Base-by-base conservation (phyloP, 1,284 basidiomycete genomes). In the Marasmius fiardii region DNA sequence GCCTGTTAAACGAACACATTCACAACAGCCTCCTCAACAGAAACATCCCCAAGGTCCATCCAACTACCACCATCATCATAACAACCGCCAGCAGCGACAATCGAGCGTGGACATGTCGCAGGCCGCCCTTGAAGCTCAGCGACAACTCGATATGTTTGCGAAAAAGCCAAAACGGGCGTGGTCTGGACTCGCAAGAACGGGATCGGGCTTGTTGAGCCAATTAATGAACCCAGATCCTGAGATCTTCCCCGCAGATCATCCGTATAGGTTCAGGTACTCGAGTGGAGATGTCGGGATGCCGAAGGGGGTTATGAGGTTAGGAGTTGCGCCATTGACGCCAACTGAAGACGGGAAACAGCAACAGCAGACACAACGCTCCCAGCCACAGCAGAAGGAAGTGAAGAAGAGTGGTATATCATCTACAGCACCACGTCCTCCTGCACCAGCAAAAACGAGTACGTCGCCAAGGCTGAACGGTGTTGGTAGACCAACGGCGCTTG, bases 121-220 rank as follows among this genome's bases (percentile, higher is more conserved):
- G 62, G 82, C 80, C 24, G 79, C 77, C n/a, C 56, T 81, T 62
- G 86, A 90, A 65, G 85, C 80, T 16, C 80, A 85, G 63, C 78
- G 86, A 5, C 83, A 91, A 64, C 79, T 80, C 33, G 83, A 89
- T 16, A 78, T 93, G 79, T 92, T 94, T 65, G 77, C 82, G 55
- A 93, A 92, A 71, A 75, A 88, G 10, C 88, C 90, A 4, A 77
- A 82, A 51, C 75, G 81, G 37, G 82, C 83, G 23, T 85, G 87
- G 62, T 80, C 83, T 64, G 80, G 82, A 60, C 72, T 86, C 51
- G 75, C 75, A 54, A 72, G 81, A 45, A 76, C 78, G 11, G 70
- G 71, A 44, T 81, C 81, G 3, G 88, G 89, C 5, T 67, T 88
- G 44, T 72, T 90, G 50, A 81, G 81, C 23, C 80, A 81, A 65